phyloP scores from a whole-genome alignment of 2,329 filamentous ascomycete genomes.

The Lasiodiplodia sp. region DNA sequence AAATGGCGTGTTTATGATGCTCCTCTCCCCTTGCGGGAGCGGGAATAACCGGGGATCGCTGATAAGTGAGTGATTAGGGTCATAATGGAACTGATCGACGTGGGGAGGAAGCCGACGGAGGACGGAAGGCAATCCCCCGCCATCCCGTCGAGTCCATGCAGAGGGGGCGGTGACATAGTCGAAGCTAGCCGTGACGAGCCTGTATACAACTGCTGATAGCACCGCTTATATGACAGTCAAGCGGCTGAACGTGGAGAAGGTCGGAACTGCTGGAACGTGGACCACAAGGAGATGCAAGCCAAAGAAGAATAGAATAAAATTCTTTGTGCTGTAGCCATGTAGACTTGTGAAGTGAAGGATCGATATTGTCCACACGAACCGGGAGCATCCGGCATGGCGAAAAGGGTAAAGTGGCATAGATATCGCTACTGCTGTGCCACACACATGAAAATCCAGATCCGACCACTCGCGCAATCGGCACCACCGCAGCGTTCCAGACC shows the following conservation, averaged over 20 bases:
- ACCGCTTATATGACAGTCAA: too few relatives aligned
- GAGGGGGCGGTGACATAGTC: not conserved
- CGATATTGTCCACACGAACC: not conserved
- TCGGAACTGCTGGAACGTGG: too few relatives aligned
- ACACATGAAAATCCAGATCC: not conserved
- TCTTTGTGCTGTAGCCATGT: too few relatives aligned
- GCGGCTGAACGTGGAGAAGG: too few relatives aligned
- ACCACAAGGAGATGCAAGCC: too few relatives aligned
- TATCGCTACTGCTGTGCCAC: not conserved
- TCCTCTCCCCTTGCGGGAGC: not conserved
- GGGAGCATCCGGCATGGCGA: not conserved
- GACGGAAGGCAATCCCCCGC: not conserved
- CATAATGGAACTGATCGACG: not conserved
- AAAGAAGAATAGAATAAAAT: too few relatives aligned
- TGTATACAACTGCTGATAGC: too few relatives aligned
- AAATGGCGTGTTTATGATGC: not conserved
- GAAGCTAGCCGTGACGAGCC: not conserved
- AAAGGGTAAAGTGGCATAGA: not conserved
- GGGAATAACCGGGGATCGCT: not conserved
- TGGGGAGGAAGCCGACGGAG: not conserved
- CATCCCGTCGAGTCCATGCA: not conserved
- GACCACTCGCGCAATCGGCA: not conserved
- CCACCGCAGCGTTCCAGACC: constrained; percentile 1
- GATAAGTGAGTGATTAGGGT: not conserved
- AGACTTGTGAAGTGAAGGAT: not conserved